Conservation (phyloP, 495 filamentous ascomycete genomes). For the Talaromyces ruber region DNA sequence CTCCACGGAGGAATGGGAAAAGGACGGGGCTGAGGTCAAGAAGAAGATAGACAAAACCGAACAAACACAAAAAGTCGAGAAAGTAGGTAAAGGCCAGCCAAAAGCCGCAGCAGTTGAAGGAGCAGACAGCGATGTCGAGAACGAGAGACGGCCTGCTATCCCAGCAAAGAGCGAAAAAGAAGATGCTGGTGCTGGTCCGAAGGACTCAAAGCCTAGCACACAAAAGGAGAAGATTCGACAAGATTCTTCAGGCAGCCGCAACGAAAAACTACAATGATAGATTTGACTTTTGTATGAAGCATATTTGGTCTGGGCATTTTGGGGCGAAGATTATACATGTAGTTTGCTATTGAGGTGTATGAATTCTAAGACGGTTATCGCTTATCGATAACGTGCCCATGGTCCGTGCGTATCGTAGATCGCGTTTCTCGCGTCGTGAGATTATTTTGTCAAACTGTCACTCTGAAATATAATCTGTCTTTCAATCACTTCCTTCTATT, state of each 20-base stretch:
- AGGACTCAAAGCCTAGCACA: not conserved
- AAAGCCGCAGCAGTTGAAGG: not conserved
- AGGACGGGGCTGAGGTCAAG: constrained; percentile 69
- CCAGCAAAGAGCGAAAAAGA: constrained; percentile 8
- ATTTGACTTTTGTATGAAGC: not conserved
- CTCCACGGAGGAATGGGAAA: constrained; percentile 65
- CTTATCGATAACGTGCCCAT: not conserved
- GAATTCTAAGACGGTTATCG: too few species aligned
- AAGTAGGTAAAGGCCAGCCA: constrained; percentile 1
- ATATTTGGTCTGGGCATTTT: not conserved
- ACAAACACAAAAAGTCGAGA: not conserved
- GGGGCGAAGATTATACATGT: not conserved
- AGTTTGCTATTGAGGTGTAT: not conserved
- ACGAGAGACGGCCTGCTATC: not conserved
- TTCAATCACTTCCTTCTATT: not conserved
- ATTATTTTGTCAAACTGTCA: not conserved
- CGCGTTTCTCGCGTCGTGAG: not conserved
- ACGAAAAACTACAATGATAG: not conserved
- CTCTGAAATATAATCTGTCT: not conserved
- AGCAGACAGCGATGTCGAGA: not conserved
- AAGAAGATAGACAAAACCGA: constrained; percentile 13
- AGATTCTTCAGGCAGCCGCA: not conserved
- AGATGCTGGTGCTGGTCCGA: not conserved
- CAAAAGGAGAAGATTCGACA: not conserved
- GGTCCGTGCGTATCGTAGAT: not conserved